Evolutionary conservation across 2,329 filamentous ascomycete genomes (phyloP), one percentile per base, ranked within the genome.

Genomic region (Fusarium sp.): DNA sequence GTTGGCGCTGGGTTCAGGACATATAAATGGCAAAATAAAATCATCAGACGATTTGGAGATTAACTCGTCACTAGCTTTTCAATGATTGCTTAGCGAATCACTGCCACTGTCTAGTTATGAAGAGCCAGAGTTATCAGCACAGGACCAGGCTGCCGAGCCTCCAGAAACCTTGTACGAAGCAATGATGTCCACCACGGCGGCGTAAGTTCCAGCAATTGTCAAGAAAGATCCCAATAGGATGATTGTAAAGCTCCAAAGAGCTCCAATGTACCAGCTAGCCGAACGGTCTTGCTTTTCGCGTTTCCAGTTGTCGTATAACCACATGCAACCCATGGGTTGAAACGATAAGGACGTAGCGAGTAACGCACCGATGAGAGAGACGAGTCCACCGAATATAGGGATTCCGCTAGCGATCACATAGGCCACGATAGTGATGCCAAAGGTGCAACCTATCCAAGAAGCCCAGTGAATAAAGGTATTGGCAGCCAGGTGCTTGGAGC

Each of bases 131-230:
- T 84, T 84, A 42, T 84, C 81, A 0, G 78, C 79, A 50, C 82
- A 84, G 0, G 81, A 80, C 76, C 80, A 84, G 0, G 80, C 80
- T 2, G 72, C 70, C 8, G 80, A 79, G 0, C 79, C 80, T 1
- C 77, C 78, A 5, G 73, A 74, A 13, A 59, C 62, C 18, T 71
- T 73, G 49, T 83, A 83, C 0, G 73, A 73, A 6, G 79, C 74
- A n/a, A 73, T 77, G 31, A 72, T 72, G 10, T 70, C 75, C 4
- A 81, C 72, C 6, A 85, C 69, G 2, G 81, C 80, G 3, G 81
- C 82, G 55, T 84, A 84, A 0, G 81, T 84, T 0, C 82, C 83
- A 10, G 75, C 79, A 44, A 84, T 69, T 70, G 80, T 84, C 2
- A 84, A 49, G 60, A 84, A 84, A 0, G 66, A 59, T 1, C 71